Evolutionary conservation across 2,329 filamentous ascomycete species (phyloP).

Genomic region (Cercospora zeae-maydis): DNA sequence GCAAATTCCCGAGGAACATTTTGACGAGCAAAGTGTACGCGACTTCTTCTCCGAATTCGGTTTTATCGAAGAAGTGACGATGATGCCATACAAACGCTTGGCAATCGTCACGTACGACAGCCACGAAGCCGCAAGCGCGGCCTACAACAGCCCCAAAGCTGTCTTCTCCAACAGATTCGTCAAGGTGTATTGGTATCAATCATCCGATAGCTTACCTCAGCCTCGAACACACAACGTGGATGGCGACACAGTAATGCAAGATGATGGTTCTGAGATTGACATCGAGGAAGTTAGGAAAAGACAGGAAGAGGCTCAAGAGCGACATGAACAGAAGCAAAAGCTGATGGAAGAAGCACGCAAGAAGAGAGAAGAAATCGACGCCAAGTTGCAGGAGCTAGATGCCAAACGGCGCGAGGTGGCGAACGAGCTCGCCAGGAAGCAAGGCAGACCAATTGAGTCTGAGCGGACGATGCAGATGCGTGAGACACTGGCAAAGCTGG

Average conservation of each 20-base stretch:
- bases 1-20: constrained; percentile 69
- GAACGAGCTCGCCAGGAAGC: constrained; percentile 59
- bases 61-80: constrained; percentile 57
- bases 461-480: constrained; percentile 63
- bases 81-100: constrained; percentile 64
- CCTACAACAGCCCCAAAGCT: constrained; percentile 72
- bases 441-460: constrained; percentile 36
- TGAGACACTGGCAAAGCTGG: constrained; percentile 67
- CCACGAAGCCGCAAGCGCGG: constrained; percentile 64
- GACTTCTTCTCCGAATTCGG: constrained; percentile 72
- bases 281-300: constrained; percentile 64
- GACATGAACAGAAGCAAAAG: constrained; percentile 61
- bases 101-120: constrained; percentile 67
- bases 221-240: constrained; percentile 16
- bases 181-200: constrained; percentile 73
- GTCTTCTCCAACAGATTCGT: constrained; percentile 85
- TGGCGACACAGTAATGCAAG: constrained; percentile 29
- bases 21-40: constrained; percentile 62
- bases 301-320: constrained; percentile 69
- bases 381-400: constrained; percentile 60
- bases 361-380: constrained; percentile 61
- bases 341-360: constrained; percentile 62
- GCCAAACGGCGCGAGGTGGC: constrained; percentile 62
- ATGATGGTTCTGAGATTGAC: constrained; percentile 55
- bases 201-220: constrained; percentile 34